phyloP scores from a whole-genome alignment of 345 rosid species.

The Heritiera fomes region DNA sequence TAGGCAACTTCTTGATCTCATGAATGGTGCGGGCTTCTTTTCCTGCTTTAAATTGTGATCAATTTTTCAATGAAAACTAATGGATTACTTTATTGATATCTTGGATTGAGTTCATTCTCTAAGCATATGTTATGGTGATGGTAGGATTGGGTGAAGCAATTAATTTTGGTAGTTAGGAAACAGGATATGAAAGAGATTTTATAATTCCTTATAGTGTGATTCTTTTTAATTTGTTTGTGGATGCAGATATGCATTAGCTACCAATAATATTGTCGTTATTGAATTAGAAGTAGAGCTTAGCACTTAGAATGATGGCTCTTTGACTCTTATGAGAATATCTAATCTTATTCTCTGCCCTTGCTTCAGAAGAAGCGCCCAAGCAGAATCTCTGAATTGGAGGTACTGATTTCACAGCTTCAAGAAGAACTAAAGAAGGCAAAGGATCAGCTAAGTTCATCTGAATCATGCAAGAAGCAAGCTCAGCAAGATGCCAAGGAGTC shows the following conservation, averaged over 20 bases:
- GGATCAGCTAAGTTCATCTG: conserved; percentile 64
- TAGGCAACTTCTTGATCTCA: not conserved
- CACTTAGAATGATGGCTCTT: not conserved
- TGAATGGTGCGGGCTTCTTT: not conserved
- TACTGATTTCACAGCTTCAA: conserved; percentile 65
- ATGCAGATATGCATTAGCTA: not conserved
- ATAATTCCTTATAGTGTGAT: not conserved
- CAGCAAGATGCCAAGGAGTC: conserved; percentile 78
- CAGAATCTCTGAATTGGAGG: conserved; percentile 77
- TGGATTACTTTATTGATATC: not conserved
- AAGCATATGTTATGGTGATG: not conserved
- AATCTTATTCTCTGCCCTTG: conserved; percentile 25
- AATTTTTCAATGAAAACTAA: not conserved
- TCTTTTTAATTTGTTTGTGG: not conserved
- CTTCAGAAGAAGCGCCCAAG: conserved; percentile 86
- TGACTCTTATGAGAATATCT: not conserved
- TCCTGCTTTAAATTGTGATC: not conserved
- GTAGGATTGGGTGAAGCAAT: conserved; percentile 29
- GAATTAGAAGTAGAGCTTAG: not conserved
- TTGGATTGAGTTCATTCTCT: not conserved
- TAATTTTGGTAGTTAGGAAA: conserved; percentile 36
- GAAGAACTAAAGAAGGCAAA: conserved; percentile 85
- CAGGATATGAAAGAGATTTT: conserved; percentile 7
- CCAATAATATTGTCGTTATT: not conserved
- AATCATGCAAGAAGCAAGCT: conserved; percentile 71